Base-by-base conservation (phyloP, 495 filamentous ascomycete species). In the Penicillium roqueforti region DNA sequence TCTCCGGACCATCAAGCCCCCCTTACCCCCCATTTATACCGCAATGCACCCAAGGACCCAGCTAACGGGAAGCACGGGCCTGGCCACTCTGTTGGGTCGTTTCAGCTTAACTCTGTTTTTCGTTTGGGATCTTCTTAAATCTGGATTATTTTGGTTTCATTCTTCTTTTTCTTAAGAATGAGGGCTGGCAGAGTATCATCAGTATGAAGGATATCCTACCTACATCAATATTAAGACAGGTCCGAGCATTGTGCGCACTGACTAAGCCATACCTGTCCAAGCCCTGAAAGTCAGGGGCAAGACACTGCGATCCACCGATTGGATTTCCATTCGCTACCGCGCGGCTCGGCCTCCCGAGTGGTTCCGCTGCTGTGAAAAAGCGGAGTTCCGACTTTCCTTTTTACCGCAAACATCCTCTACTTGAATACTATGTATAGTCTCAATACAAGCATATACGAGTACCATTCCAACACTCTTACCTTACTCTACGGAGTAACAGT, bases 1-100 rank as follows among this genome's bases (percentile, higher is more conserved):
- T 42, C 51, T 59, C 54, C 37, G 40, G 44, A 22, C 29, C 28
- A 28, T 48, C 38, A 8, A n/a, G 13, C 22, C 13, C 43, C 41
- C 22, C 22, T 23, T n/a, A n/a, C n/a, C n/a, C n/a, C 39, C 57
- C 46, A 41, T 45, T 36, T 54, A 48, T 42, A 63, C 43, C 40
- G 54, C 36, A 28, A 47, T 6, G 14, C 31, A 48, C 19, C 22
- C 57, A 22, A 52, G 44, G 42, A 59, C 52, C 41, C n/a, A 62
- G 44, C 65, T 60, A 69, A 65, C 42, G 65, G 60, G 63, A 65
- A 68, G 65, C 66, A 66, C 62, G 61, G 65, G 57, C 66, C 58
- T 57, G 61, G 62, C 66, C 68, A 59, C 26, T 43, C 56, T 65
- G 47, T 53, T 62, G 69, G 65, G 61, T 63, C 57, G 63, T 69